These are phyloP conservation scores for Rhodotorula kratochvilovae DNA, from an alignment of 768 basidiomycete genomes.

Conservation along the genomic window DNA sequence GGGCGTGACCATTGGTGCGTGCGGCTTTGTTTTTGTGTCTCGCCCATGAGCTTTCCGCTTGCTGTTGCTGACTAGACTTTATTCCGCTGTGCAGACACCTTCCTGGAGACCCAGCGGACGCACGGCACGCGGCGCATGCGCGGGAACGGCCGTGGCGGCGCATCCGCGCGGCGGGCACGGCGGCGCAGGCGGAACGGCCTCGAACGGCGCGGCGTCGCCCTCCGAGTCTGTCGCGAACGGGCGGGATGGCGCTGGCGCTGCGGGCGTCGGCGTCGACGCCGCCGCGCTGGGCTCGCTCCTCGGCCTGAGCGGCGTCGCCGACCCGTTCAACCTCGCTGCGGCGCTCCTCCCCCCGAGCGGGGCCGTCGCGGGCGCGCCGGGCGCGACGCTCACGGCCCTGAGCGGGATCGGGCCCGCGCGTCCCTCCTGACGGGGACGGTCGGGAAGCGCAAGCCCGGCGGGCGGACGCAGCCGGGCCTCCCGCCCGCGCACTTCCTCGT, in stretches of 20 bases:
- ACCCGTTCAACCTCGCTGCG: constrained; percentile 41
- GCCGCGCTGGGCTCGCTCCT: constrained; percentile 25
- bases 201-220: constrained; percentile 11
- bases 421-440: constrained; percentile 30
- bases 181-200: not conserved
- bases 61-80: not conserved
- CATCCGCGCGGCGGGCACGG: not conserved
- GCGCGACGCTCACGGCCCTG: constrained; percentile 34
- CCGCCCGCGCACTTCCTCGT: constrained; percentile 39
- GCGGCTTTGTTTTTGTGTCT: not conserved
- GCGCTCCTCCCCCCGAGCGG: constrained; percentile 35
- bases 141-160: constrained; percentile 10
- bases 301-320: constrained; percentile 25
- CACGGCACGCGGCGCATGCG: constrained; percentile 35
- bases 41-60: not conserved
- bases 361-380: constrained; percentile 6
- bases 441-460: constrained; percentile 37
- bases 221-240: constrained; percentile 15
- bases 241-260: not conserved
- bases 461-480: constrained; percentile 38
- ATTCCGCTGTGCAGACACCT: constrained; percentile 17
- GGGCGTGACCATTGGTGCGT: constrained; percentile 49
- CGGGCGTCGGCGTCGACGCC: constrained; percentile 16
- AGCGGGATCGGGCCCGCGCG: constrained; percentile 30
- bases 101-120: constrained; percentile 19